phyloP scores from a whole-genome alignment of 371 early-diverging fungal species.

The Saksenaea oblongispora region DNA sequence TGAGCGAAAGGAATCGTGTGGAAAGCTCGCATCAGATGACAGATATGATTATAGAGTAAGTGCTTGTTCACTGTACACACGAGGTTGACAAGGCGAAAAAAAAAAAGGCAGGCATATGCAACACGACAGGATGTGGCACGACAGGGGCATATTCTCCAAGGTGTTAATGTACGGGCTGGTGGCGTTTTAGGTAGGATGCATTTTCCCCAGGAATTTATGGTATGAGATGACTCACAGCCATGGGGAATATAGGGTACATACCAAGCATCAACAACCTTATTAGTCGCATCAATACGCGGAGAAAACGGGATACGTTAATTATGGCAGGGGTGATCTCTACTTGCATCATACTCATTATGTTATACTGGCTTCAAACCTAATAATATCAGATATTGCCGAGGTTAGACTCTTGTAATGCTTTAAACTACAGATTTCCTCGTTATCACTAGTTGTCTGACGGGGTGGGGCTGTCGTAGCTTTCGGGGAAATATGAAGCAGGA shows the following conservation, averaged over 20 bases:
- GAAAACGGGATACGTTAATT: slow-evolving; percentile 64
- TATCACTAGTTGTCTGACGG: too few species aligned
- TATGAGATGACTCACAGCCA: background rate
- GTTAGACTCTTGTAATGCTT: background rate
- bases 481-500: too few species aligned
- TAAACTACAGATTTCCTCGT: too few species aligned
- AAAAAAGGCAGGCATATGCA: slow-evolving; percentile 61
- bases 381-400: background rate
- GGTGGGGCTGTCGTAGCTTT: too few species aligned
- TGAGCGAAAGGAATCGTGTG: slow-evolving; percentile 62
- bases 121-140: slow-evolving; percentile 58
- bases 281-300: slow-evolving; percentile 60
- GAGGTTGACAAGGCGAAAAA: background rate
- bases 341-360: slow-evolving; percentile 58
- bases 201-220: background rate
- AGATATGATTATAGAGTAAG: slow-evolving; percentile 68
- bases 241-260: slow-evolving; percentile 40
- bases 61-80: background rate
- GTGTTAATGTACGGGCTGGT: slow-evolving; percentile 50
- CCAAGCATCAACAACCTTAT: slow-evolving; percentile 68
- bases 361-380: slow-evolving; percentile 49
- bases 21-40: slow-evolving; percentile 66
- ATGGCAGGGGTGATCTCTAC: slow-evolving; percentile 65
- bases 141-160: slow-evolving; percentile 55
- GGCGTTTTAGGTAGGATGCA: slow-evolving; percentile 48